Evolutionary conservation across 352 stramenopile species (phyloP), one percentile per base, ranked within the genome.

Genomic region (Pythium utonaiense): DNA sequence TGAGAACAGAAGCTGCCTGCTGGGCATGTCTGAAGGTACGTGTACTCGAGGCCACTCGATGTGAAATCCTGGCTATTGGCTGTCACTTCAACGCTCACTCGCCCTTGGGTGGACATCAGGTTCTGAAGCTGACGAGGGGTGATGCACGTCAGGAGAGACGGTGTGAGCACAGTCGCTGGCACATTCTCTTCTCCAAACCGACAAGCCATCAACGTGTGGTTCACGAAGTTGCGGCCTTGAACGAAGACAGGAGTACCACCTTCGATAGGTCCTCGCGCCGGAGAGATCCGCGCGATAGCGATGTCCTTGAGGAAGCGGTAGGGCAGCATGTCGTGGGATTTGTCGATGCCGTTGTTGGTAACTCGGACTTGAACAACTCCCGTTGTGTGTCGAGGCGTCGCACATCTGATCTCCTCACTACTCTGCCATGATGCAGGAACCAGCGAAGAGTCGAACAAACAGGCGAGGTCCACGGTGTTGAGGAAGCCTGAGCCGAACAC

Each of bases 141-240:
- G 10, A 93, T 60, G 62, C 96, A 99, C 8, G 63, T 64, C 17
- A 97, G 52, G 14, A 96, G 25, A 25, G 75, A 88, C 27, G 77
- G 53, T 1, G 74, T 88, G 13, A 99, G 60, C 38, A 88, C 96
- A 6, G 78, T 93, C 7, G 89, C 95, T 57, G 65, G 70, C 4
- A 81, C 80, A 16, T 74, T 59, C 10, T 78, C 48, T 19, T 77
- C 74, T 16, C 82, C 93, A 73, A 99, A 98, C 1, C 74, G 78
- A 62, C 96, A 99, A 13, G 66, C 66, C 17, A 98, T 69, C 2
- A 83, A 58, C 8, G 88, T 93, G 19, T 88, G 77, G 60, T 98
- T 98, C 22, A 97, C 53, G 60, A 99, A 99, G 61, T 98, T 98
- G 22, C 80, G 78, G 14, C 96, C 96, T 47, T 84, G 83, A 6